Base-by-base conservation (phyloP, 805 yeast species). In the Schizosaccharomyces lindneri region DNA sequence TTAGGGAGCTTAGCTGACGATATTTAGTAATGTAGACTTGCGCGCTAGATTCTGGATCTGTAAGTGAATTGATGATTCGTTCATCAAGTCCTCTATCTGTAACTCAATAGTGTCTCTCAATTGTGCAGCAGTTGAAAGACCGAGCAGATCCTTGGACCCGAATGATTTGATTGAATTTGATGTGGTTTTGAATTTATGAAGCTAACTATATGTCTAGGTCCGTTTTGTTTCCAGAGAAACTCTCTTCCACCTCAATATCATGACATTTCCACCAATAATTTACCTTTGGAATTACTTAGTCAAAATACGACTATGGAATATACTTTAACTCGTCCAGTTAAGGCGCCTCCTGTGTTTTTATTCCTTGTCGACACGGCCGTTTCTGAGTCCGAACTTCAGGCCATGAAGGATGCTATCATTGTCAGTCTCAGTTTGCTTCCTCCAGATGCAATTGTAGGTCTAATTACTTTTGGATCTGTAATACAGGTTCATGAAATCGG, bases 291-390 rank as follows among this genome's bases (percentile, higher is more conserved):
- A 73, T 78, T 88, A 68, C 77, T 79, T 64, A 79, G 81, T 17
- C 75, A 77, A 63, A 76, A 84, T 62, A 78, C 90, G 21, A 84
- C 96, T 17, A 82, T 88, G 62, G 97, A 89, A 74, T 89, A 89
- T 72, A 80, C 86, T 63, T 79, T 89, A 39, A 78, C 82, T 29
- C 82, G 88, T 68, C 93, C 94, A 5, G 87, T 83, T 29, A 83
- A 80, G 65, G 77, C 80, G 62, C 95, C 96, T 11, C 96, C 97
- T 9, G 80, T 87, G 59, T 89, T 87, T 71, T 73, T 87, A 63
- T 87, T 85, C 69, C 87, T 87, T 39, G 81, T 89, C 65, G 97
- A 89, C 71, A 74, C 87, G 65, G 87, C 95, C 71, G 90, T 89
- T 72, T 95, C 88, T 68, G 83, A 80, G 63, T 97, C 87, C 67